phyloP scores from a whole-genome alignment of 2,329 filamentous ascomycete species.

The Calonectria honghensis region DNA sequence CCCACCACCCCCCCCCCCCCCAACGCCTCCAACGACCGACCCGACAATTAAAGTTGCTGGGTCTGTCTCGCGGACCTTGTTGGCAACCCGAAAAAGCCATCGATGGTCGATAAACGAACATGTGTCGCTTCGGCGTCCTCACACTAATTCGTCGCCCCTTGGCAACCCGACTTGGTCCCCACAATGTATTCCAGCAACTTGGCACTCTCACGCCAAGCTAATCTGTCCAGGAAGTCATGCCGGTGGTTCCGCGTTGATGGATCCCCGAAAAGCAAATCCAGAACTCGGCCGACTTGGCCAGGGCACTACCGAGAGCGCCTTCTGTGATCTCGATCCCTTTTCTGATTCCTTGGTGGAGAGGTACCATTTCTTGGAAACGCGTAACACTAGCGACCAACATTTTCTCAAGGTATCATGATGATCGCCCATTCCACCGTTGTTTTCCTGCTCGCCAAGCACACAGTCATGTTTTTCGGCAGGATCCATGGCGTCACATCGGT shows the following conservation, averaged over 20 bases:
- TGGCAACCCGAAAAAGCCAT: constrained; percentile 17
- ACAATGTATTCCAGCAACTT: constrained; percentile 48
- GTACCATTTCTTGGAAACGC: constrained; percentile 40
- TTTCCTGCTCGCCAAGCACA: constrained; percentile 28
- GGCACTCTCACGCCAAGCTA: constrained; percentile 34
- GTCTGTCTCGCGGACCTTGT: neutral
- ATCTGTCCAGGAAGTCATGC: constrained; percentile 39
- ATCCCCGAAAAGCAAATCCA: constrained; percentile 36
- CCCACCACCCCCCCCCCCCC: neutral
- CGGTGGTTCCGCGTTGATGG: constrained; percentile 51
- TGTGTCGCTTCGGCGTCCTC: constrained; percentile 2
- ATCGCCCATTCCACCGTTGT: constrained; percentile 37
- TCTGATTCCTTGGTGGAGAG: constrained; percentile 33
- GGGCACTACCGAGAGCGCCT: constrained; percentile 23
- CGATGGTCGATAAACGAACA: constrained; percentile 6
- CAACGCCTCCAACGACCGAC: neutral
- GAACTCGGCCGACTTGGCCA: constrained; percentile 24
- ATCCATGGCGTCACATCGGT: constrained; percentile 41
- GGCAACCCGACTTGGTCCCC: constrained; percentile 39
- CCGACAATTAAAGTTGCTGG: constrained; percentile 12
- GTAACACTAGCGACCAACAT: constrained; percentile 33
- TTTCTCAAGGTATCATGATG: constrained; percentile 23
- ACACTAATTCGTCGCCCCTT: constrained; percentile 3
- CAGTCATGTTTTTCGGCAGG: constrained; percentile 39
- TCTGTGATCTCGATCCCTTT: constrained; percentile 50